Base-by-base conservation (phyloP, 345 rosid species). In the Melaleuca quinquenervia region DNA sequence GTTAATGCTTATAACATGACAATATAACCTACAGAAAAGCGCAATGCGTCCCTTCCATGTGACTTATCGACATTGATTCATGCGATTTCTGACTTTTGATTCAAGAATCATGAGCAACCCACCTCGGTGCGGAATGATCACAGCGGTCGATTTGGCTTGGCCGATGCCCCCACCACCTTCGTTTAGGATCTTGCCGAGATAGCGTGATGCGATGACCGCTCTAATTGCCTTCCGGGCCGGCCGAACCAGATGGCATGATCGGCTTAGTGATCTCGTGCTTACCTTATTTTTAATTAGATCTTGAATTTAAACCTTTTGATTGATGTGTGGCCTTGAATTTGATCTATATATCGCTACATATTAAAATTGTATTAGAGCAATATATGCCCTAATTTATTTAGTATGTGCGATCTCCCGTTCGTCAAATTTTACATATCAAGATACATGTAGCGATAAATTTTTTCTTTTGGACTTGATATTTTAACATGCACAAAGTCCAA, bases 341-440 rank as follows among this genome's bases (percentile, higher is more conserved):
- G 8, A 8, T 1, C 14, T 58, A 1, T 58, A 58, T 6, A n/a
- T 14, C n/a, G 27, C 36, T 6, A n/a, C 9, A 58, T 58, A 11
- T 27, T 7, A 13, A 41, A 58, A 13, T 58, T 58, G 12, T 5
- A 56, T 56, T 3, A 4, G 0, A 56, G n/a, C 3, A 1, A 26
- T 26, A 56, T 56, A 10, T 0, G 11, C 3, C 64, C 3, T n/a
- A n/a, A 0, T 11, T 56, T 52, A 26, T 58, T 6, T 1, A 3
- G 0, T 6, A 0, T 58, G 29, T 58, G 3, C 8, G 0, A 0
- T 18, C 5, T 6, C 32, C 0, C 6, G 12, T 58, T 58, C 22
- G 14, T 0, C 26, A 36, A 32, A 20, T 70, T 70, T 36, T 26
- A 8, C 26, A 0, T 44, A 0, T 70, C 11, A 5, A 0, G 36